Conservation (phyloP, 768 basidiomycete species). For the Tricholoma matsutake region DNA sequence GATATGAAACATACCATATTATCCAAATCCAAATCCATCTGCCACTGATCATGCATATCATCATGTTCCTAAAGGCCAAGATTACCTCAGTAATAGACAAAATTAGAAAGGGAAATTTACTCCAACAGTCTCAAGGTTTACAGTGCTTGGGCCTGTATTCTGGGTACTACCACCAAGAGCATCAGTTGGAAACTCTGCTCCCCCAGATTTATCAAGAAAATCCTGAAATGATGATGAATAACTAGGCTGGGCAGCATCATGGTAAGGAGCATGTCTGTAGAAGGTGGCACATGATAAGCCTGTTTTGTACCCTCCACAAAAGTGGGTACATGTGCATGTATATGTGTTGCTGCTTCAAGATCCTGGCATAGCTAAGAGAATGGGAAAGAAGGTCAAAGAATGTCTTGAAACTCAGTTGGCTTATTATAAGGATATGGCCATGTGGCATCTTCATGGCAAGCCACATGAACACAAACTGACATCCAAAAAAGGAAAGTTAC, state of each 20-base stretch:
- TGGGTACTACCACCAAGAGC: no score
- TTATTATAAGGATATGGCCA: background rate
- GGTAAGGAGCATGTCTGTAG: background rate
- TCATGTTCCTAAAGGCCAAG: background rate
- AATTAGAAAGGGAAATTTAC: background rate
- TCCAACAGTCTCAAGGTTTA: no score
- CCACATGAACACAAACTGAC: background rate
- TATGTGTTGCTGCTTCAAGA: no score
- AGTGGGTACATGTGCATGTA: no score
- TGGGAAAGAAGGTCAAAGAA: no score
- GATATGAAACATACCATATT: no score
- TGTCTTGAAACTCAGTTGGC: no score
- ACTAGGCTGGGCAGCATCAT: background rate
- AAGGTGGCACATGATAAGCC: background rate
- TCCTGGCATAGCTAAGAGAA: no score
- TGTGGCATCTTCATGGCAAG: background rate
- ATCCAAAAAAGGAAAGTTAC: background rate
- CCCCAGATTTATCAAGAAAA: background rate
- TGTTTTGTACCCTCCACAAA: no score
- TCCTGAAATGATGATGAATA: background rate
- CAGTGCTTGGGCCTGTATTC: no score
- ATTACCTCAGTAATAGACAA: background rate
- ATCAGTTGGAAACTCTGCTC: background rate
- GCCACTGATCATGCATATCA: no score
- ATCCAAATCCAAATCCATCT: no score